phyloP scores from a whole-genome alignment of 176 grass and related monocot species.

The Rhynchospora tenuis region DNA sequence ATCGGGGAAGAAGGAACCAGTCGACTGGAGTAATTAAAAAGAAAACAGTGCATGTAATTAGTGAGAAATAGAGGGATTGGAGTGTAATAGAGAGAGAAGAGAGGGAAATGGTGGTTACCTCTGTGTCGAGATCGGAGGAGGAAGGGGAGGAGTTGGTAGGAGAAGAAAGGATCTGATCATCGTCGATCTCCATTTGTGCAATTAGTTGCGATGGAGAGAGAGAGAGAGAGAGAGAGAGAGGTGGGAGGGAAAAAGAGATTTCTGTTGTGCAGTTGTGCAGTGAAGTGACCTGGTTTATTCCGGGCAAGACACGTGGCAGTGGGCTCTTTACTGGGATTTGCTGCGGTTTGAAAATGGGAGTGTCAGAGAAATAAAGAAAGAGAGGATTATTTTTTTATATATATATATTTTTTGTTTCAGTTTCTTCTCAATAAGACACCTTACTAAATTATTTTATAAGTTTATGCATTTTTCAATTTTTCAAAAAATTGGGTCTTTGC shows the following conservation, averaged over 20 bases:
- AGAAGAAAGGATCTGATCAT: constrained; percentile 61
- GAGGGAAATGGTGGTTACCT: constrained; percentile 35
- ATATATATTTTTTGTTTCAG: neutral
- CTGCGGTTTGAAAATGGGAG: neutral
- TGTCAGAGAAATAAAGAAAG: neutral
- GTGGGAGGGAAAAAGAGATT: neutral
- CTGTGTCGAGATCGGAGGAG: constrained; percentile 97
- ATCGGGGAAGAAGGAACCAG: constrained; percentile 93
- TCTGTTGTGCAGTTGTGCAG: neutral
- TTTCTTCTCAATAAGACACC: neutral
- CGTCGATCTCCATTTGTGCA: constrained; percentile 52
- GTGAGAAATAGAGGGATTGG: neutral
- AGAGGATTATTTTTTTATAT: neutral
- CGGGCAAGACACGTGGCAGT: neutral
- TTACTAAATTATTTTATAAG: neutral
- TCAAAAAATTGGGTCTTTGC: neutral
- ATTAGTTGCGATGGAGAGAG: neutral
- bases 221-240: neutral
- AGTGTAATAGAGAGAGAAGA: neutral
- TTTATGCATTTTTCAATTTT: neutral
- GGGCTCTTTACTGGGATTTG: neutral
- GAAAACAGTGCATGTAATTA: neutral
- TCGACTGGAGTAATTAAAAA: constrained; percentile 44
- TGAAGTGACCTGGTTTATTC: constrained; percentile 22
- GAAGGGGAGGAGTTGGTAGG: constrained; percentile 73